Conservation (phyloP, 257 asterid genomes). For the Handroanthus guayacan region DNA sequence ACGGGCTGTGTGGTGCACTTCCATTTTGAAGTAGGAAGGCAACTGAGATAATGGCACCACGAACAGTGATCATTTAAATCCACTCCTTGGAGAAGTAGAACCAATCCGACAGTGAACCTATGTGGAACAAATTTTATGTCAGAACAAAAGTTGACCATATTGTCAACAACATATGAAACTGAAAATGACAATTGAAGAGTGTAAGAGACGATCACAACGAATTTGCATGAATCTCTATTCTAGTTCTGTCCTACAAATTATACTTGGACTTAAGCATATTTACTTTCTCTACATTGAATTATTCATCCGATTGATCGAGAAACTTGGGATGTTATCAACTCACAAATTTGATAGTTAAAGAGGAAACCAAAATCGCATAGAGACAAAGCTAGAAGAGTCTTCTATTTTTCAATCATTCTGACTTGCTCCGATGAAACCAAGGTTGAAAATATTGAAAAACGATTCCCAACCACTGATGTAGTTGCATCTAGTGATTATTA, state of each 20-base stretch:
- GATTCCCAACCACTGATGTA: no score
- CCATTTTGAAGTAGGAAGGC: conserved; percentile 82
- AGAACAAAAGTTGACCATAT: not conserved
- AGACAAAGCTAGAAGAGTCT: not conserved
- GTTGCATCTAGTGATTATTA: no score
- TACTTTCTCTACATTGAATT: not conserved
- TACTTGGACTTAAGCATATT: not conserved
- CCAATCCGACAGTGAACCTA: conserved; percentile 64
- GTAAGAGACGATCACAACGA: not conserved
- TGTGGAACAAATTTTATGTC: not conserved
- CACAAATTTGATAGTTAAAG: not conserved
- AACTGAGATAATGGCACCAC: conserved; percentile 87
- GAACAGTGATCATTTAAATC: conserved; percentile 76
- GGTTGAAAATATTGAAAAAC: no score
- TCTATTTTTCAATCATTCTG: no score
- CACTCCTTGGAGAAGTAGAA: conserved; percentile 75
- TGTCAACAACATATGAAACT: not conserved
- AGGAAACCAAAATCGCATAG: not conserved
- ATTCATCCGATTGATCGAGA: not conserved
- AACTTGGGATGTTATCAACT: conserved; percentile 10
- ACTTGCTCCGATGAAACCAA: no score
- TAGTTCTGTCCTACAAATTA: not conserved
- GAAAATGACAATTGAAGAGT: not conserved
- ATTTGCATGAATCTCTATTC: not conserved
- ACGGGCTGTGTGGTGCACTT: conserved; percentile 68